Evolutionary conservation across 169 alveolate genomes (phyloP).

Genomic region (Miamiensis avidus): DNA sequence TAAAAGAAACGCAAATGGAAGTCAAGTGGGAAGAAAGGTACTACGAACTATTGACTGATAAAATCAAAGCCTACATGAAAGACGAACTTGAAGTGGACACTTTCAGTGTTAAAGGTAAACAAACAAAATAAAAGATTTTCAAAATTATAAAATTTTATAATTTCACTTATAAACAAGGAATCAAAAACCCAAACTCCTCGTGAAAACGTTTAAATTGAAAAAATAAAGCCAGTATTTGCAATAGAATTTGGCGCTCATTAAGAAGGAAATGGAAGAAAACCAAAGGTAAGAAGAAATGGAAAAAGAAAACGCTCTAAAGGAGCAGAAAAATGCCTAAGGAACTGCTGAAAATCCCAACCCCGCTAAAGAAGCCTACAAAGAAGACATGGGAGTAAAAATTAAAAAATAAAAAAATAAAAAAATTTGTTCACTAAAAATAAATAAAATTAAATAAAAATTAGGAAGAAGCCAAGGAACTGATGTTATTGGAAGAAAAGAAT

Average conservation of each 20-base stretch:
- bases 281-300: slow-evolving; percentile 48
- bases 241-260: slow-evolving; percentile 28
- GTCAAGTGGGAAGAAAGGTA: slow-evolving; percentile 83
- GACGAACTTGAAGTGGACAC: slow-evolving; percentile 78
- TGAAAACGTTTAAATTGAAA: slow-evolving; percentile 81
- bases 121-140: slow-evolving; percentile 38
- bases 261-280: slow-evolving; percentile 66
- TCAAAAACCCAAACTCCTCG: slow-evolving; percentile 13
- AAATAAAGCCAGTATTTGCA: slow-evolving; percentile 54
- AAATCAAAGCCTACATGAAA: slow-evolving; percentile 70
- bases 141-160: no score
- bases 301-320: slow-evolving; percentile 39
- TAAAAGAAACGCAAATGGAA: slow-evolving; percentile 82
- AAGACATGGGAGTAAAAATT: slow-evolving; percentile 55
- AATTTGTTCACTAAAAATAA: slow-evolving; percentile 21
- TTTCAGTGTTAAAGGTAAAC: slow-evolving; percentile 78
- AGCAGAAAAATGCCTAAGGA: slow-evolving; percentile 60
- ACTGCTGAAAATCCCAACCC: no score
- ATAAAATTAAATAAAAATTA: not conserved
- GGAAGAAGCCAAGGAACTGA: not conserved
- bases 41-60: slow-evolving; percentile 66
- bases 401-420: slow-evolving; percentile 52
- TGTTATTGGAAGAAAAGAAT: slow-evolving; percentile 1
- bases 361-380: slow-evolving; percentile 1
- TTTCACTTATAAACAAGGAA: not conserved